Evolutionary conservation across 2,329 filamentous ascomycete species (phyloP).

Genomic region (Apiospora arundinis): DNA sequence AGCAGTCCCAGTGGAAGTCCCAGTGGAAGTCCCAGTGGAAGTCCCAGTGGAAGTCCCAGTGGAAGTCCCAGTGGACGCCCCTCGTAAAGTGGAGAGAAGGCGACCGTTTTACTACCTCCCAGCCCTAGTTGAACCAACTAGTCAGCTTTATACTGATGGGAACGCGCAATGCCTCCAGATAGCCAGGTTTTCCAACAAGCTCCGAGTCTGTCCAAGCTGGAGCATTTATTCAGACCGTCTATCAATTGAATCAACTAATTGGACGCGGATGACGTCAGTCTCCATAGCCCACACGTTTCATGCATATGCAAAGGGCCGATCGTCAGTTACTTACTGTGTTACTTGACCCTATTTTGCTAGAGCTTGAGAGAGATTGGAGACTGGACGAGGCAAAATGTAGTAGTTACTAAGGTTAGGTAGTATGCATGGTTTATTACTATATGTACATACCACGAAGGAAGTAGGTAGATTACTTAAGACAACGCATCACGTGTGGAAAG

Average conservation of each 20-base stretch:
- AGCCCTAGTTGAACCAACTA: background rate
- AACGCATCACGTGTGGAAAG: conserved; percentile 10
- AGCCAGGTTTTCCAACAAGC: conserved; percentile 11
- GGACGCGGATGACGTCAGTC: conserved; percentile 38
- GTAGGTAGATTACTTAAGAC: background rate
- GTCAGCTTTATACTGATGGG: conserved; percentile 6
- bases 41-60: too few relatives aligned
- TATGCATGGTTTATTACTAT: background rate
- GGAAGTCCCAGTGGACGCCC: background rate
- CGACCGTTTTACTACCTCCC: background rate
- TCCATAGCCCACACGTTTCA: conserved; percentile 33
- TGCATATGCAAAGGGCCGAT: conserved; percentile 31
- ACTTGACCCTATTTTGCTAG: background rate
- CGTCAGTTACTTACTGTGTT: conserved; percentile 3
- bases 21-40: too few relatives aligned
- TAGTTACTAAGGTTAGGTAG: too few relatives aligned
- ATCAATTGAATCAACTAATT: conserved; percentile 3
- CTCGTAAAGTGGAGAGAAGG: conserved; percentile 14
- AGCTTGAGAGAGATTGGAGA: background rate
- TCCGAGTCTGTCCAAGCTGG: background rate
- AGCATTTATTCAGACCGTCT: background rate
- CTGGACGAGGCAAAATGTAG: background rate
- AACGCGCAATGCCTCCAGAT: conserved; percentile 17
- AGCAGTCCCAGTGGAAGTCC: too few relatives aligned
- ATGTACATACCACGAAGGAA: background rate